These are phyloP conservation scores for Backusella parvicylindrica DNA, from an alignment of 192 early-diverging fungal genomes.

Conservation along the genomic window DNA sequence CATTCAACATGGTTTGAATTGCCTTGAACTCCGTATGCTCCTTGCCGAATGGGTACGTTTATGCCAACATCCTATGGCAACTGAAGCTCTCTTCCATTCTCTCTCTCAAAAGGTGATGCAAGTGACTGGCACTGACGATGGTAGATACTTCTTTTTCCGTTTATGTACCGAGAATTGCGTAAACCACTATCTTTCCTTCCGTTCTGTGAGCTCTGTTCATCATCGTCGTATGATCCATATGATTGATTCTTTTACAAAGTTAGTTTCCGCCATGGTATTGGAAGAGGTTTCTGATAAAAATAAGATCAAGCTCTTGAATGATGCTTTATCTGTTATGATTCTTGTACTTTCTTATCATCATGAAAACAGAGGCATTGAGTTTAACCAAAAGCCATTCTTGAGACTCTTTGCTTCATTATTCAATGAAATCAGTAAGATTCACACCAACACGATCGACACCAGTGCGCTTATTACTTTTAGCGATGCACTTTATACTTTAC, in stretches of 20 bases:
- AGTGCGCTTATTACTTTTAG: slow-evolving; percentile 28
- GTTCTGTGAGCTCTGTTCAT: slow-evolving; percentile 32
- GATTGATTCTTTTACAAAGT: slow-evolving; percentile 86
- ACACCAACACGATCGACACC: background rate
- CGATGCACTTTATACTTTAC: slow-evolving; percentile 80
- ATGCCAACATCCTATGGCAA: slow-evolving; percentile 69
- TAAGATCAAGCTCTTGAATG: slow-evolving; percentile 68
- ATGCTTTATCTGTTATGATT: slow-evolving; percentile 82
- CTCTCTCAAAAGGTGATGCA: slow-evolving; percentile 45
- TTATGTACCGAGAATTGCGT: slow-evolving; percentile 83
- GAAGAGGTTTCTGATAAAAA: slow-evolving; percentile 47
- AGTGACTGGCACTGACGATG: slow-evolving; percentile 64
- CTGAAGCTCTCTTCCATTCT: slow-evolving; percentile 59
- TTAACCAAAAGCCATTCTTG: slow-evolving; percentile 90
- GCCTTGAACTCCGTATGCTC: slow-evolving; percentile 48
- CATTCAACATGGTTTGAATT: slow-evolving; percentile 23
- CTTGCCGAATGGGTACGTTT: slow-evolving; percentile 82
- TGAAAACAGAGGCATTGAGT: slow-evolving; percentile 66
- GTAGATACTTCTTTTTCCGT: slow-evolving; percentile 88
- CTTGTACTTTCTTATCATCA: slow-evolving; percentile 83
- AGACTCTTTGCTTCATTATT: slow-evolving; percentile 83
- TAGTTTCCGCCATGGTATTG: slow-evolving; percentile 74
- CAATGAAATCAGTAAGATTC: slow-evolving; percentile 58
- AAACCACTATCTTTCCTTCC: slow-evolving; percentile 64
- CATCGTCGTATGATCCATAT: slow-evolving; percentile 62